Base-by-base conservation (phyloP, 2,329 filamentous ascomycete genomes). In the Diaporthe sp. region DNA sequence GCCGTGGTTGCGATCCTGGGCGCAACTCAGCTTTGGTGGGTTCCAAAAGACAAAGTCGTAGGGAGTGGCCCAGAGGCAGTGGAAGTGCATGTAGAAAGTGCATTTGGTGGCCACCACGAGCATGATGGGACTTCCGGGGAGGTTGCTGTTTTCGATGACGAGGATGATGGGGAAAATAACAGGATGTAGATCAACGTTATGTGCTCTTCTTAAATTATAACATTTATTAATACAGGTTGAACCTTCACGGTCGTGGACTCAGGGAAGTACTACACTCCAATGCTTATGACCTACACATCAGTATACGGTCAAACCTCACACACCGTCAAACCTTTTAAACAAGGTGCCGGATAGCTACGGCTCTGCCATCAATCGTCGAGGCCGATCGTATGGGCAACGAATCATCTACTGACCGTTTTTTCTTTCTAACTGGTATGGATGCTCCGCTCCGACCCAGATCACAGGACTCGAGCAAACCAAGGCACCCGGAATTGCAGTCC, bases 81-180 rank as follows among this genome's bases (percentile, higher is more conserved):
- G 7, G 69, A 77, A 51, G 74, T 77, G 7, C 73, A 77, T 46
- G 73, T 77, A 1, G 75, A 75, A 42, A 75, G 59, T n/a, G 70
- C 67, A 15, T 74, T 77, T 46, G 65, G 59, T 46, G 53, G 55
- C 6, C 73, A 72, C 51, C 58, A 73, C 13, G 71, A 72, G 28
- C 28, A 61, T 39, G 34, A 13, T 15, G 12, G 13, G 15, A 61
- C 12, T 17, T 31, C 17, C 17, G 59, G 53, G 9, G 75, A 75
- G 6, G 46, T 25, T 25, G 46, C 68, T 25, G 13, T 75, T 10
- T 53, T 59, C 7, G 75, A 76, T 10, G 68, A 76, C 1, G 67
- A 44, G 28, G 72, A 57, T 3, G 72, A 55, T 12, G 39, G 25
- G 61, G 59, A 58, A 34, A 39, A 46, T 0, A 22, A 31, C 15